phyloP scores from a whole-genome alignment of 2,329 filamentous ascomycete genomes.

The Neofusicoccum cordaticola region DNA sequence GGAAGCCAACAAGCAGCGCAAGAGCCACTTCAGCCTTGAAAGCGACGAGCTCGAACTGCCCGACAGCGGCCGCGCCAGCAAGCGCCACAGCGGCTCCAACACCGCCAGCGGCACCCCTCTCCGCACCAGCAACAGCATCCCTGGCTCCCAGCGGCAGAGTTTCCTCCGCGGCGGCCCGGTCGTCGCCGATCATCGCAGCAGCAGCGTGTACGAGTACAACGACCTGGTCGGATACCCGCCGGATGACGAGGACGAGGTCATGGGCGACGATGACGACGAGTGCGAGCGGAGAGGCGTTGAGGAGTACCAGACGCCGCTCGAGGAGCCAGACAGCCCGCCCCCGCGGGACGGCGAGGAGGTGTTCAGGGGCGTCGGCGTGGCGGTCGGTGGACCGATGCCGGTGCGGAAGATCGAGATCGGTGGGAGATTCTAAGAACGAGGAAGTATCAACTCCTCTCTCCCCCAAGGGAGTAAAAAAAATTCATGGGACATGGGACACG shows the following conservation, averaged over 20 bases:
- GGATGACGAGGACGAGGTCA: not conserved
- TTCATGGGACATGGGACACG: not conserved
- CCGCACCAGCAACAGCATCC: not conserved
- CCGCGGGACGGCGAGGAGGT: constrained; percentile 2
- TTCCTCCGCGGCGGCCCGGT: not conserved
- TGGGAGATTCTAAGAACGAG: not conserved
- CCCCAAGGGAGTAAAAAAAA: too few species aligned
- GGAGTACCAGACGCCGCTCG: not conserved
- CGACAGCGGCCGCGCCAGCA: constrained; percentile 4
- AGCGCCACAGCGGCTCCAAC: not conserved
- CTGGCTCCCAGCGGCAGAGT: not conserved
- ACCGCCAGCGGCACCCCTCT: not conserved
- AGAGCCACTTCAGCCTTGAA: constrained; percentile 13
- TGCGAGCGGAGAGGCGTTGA: not conserved
- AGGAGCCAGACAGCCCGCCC: constrained; percentile 5
- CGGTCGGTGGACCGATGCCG: not conserved
- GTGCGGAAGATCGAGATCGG: not conserved
- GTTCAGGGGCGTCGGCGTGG: not conserved
- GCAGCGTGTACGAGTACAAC: constrained; percentile 1
- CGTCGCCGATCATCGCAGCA: not conserved
- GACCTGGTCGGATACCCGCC: not conserved
- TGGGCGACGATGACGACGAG: not conserved
- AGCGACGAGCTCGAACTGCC: constrained; percentile 4
- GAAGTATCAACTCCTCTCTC: too few species aligned
- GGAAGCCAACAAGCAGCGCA: not conserved